Evolutionary conservation across 164 flowering plant species (phyloP).

Genomic region (Cinnamomum chago): DNA sequence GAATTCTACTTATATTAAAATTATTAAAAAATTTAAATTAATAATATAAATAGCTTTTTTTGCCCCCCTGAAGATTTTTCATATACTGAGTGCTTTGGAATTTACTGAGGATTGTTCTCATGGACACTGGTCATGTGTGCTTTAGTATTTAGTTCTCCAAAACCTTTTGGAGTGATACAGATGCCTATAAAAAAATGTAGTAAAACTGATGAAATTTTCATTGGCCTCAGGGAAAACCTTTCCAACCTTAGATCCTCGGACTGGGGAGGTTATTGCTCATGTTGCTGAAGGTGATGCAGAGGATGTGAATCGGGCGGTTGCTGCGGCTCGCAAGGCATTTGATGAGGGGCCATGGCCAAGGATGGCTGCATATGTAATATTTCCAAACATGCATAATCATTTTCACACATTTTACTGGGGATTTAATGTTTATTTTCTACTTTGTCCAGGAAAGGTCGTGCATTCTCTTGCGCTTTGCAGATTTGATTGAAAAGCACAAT

Average conservation of each 20-base stretch:
- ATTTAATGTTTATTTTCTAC: background rate
- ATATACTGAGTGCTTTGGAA: background rate
- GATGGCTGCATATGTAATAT: slow-evolving; percentile 68
- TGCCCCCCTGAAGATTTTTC: background rate
- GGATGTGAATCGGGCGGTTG: slow-evolving; percentile 70
- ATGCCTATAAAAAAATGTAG: background rate
- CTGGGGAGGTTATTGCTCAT: slow-evolving; percentile 71
- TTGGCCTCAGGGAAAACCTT: slow-evolving; percentile 56
- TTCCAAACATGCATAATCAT: background rate
- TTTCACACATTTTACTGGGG: background rate
- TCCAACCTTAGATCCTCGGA: slow-evolving; percentile 66
- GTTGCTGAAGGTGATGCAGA: slow-evolving; percentile 80
- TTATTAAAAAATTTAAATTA: too few species aligned
- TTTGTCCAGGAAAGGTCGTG: slow-evolving; percentile 44
- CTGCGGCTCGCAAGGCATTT: slow-evolving; percentile 82
- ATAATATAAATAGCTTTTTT: too few species aligned
- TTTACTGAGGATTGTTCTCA: background rate
- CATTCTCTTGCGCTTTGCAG: slow-evolving; percentile 35
- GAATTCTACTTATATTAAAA: too few species aligned
- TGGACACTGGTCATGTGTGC: background rate
- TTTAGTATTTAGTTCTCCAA: too few species aligned
- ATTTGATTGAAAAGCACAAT: slow-evolving; percentile 43
- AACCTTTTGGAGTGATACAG: background rate
- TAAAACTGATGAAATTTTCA: slow-evolving; percentile 1
- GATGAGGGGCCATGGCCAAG: slow-evolving; percentile 91